Evolutionary conservation across 1,284 basidiomycete genomes (phyloP).

Genomic region (Melampsora americana): DNA sequence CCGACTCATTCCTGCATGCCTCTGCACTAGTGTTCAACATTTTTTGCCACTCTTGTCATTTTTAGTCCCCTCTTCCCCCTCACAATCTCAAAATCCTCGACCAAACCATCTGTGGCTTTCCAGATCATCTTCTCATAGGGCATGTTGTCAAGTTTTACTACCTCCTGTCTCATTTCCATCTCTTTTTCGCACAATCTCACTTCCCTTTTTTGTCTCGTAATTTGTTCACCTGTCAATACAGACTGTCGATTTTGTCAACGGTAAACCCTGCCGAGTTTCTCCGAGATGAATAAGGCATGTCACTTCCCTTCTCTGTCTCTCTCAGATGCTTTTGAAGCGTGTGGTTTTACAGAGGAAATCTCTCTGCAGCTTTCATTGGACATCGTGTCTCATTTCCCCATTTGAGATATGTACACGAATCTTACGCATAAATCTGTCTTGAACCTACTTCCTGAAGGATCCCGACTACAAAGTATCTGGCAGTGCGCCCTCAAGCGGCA

Average conservation of each 20-base stretch:
- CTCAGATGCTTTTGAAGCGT: constrained; percentile 13
- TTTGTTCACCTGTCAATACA: constrained; percentile 16
- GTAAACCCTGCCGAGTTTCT: constrained; percentile 16
- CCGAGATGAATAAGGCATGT: constrained; percentile 43
- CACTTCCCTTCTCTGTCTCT: constrained; percentile 21
- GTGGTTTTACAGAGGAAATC: background rate
- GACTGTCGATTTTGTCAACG: constrained; percentile 2
- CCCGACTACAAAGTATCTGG: background rate
- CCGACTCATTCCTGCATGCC: constrained; percentile 1
- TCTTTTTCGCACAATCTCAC: constrained; percentile 13
- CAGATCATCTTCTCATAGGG: constrained; percentile 8
- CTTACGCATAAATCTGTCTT: background rate
- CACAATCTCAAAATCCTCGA: constrained; percentile 4
- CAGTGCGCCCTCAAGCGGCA: background rate
- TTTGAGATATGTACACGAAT: constrained; percentile 24
- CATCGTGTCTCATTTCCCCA: background rate
- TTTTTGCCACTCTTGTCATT: constrained; percentile 8
- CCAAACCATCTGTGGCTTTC: constrained; percentile 13
- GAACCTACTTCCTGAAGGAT: constrained; percentile 12
- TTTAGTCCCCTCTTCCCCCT: background rate
- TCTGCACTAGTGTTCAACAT: constrained; percentile 3
- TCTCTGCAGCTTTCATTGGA: constrained; percentile 22
- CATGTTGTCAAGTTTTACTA: constrained; percentile 3
- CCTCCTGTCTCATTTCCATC: constrained; percentile 6
- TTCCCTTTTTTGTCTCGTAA: constrained; percentile 14